These are phyloP conservation scores for Botrytis elliptica DNA, from an alignment of 2,329 filamentous ascomycete genomes.

Conservation along the genomic window DNA sequence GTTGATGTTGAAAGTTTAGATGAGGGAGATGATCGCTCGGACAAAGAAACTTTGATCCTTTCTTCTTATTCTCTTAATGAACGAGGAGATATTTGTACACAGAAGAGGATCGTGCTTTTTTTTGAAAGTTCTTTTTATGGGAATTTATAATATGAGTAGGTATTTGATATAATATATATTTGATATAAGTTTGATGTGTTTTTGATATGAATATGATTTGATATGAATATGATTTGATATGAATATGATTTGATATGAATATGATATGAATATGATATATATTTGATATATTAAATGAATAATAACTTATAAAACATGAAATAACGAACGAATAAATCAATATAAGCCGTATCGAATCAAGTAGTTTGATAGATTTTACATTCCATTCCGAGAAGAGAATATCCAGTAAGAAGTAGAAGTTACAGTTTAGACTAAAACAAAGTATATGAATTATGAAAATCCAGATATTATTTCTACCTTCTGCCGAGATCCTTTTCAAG, in stretches of 20 bases:
- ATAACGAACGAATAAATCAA: not conserved
- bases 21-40: constrained; percentile 12
- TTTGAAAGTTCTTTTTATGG: not conserved
- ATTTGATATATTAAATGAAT: not conserved
- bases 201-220: too few species aligned
- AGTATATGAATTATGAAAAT: not conserved
- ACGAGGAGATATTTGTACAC: not conserved
- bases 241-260: too few species aligned
- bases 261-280: not conserved
- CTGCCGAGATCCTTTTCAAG: not conserved
- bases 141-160: not conserved
- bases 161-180: not conserved
- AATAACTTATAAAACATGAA: not conserved
- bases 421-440: not conserved
- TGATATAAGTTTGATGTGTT: too few species aligned
- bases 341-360: not conserved
- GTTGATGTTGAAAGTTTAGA: not conserved
- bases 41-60: constrained; percentile 14
- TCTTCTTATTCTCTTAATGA: constrained; percentile 10
- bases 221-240: too few species aligned
- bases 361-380: not conserved
- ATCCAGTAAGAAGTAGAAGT: not conserved
- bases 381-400: not conserved
- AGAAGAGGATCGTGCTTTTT: constrained; percentile 11
- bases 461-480: not conserved